phyloP scores from a whole-genome alignment of 805 yeast species.

The Ogataea trehalophila region DNA sequence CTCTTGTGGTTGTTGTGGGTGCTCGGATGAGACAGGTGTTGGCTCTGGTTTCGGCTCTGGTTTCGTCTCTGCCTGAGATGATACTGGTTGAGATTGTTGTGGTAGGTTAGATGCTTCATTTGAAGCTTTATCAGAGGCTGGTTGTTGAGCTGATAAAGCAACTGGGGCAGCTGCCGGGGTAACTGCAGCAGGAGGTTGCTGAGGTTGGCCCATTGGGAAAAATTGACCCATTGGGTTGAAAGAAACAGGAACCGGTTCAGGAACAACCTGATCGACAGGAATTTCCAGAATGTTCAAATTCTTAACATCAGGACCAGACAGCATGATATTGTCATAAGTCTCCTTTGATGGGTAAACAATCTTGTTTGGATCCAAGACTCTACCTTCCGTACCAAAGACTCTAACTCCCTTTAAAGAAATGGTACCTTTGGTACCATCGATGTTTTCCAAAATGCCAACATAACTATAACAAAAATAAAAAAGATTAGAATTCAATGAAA shows the following conservation, averaged over 20 bases:
- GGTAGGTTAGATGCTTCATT: not conserved
- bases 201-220: slow-evolving; percentile 17
- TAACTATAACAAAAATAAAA: slow-evolving; percentile 47
- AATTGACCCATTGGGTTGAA: slow-evolving; percentile 16
- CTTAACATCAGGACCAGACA: slow-evolving; percentile 89
- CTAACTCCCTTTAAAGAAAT: slow-evolving; percentile 77
- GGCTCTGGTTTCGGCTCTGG: slow-evolving; percentile 10
- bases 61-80: slow-evolving; percentile 6
- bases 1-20: not conserved
- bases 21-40: slow-evolving; percentile 7
- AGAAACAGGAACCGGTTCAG: slow-evolving; percentile 39
- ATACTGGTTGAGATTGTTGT: slow-evolving; percentile 4
- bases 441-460: slow-evolving; percentile 81
- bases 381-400: slow-evolving; percentile 89
- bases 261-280: slow-evolving; percentile 58
- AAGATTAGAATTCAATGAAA: not conserved
- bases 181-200: slow-evolving; percentile 19
- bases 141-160: slow-evolving; percentile 14
- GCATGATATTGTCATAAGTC: slow-evolving; percentile 71
- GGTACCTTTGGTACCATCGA: slow-evolving; percentile 87
- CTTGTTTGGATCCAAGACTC: slow-evolving; percentile 61
- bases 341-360: slow-evolving; percentile 70
- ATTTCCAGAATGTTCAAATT: slow-evolving; percentile 80
- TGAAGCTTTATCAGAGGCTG: slow-evolving; percentile 9
- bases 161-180: slow-evolving; percentile 14